Evolutionary conservation across 495 filamentous ascomycete genomes (phyloP), one percentile per base, ranked within the genome.

Genomic region (Aspergillus ellipticus): DNA sequence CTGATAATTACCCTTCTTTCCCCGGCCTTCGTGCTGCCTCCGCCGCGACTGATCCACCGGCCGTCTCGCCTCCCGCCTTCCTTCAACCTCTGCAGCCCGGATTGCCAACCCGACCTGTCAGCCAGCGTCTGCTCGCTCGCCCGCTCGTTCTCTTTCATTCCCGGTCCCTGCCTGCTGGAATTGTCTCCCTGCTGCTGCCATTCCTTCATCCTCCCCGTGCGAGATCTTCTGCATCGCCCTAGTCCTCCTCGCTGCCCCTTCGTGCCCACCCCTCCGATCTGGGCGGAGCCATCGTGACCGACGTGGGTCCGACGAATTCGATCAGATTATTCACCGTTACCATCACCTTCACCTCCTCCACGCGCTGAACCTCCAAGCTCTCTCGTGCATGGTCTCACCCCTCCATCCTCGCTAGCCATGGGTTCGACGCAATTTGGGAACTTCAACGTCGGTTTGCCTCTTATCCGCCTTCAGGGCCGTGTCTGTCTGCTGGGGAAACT

Each of bases 391-490:
- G 59, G 57, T 55, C 53, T 42, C 45, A 57, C 47, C 53, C 49
- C 41, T 45, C 43, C 33, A 56, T 45, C 24, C 7, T 50, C 51
- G 16, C 49, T 69, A 71, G 64, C 55, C 51, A 82, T 82, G 80
- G 78, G 79, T 46, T 80, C 78, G 43, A 83, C 90, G 52, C 85
- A 90, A 63, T 96, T 94, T 74, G 91, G 91, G 53, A 91, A 93
- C 64, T 96, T 96, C 74, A 76, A 89, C 70, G 90, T 96, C 79
- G 79, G 89, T 81, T 65, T 42, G 48, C 56, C 31, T 49, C 53
- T 35, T 17, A 41, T 11, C 41, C 17, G 4, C 22, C 51, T 17
- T 28, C 20, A 33, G n/a, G 45, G 19, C 17, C 53, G 17, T 1
- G 11, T 17, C 16, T 6, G 16, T 13, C 13, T 16, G 20, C n/a